Percentiles rank a stretch among this genome's conserved stretches.
phyloP scores from a whole-genome alignment of 345 rosid species.

The Hibiscus tridactylites region DNA sequence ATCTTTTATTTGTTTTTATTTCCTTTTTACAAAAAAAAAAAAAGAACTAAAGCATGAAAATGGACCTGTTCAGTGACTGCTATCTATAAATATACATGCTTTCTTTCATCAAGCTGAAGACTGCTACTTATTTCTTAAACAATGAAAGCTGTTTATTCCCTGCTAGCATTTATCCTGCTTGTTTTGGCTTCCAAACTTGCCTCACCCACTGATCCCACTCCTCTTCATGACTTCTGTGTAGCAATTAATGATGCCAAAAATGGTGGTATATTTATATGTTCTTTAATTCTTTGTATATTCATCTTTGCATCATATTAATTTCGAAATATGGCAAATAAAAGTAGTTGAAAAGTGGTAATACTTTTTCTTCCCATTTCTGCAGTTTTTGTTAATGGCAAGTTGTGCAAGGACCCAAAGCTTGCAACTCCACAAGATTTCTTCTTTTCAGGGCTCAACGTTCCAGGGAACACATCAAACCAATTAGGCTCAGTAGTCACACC shows the following conservation, averaged over 20 bases:
- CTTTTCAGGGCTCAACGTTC: neutral
- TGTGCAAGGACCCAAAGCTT: neutral
- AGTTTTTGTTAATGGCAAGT: neutral
- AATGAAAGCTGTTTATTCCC: neutral
- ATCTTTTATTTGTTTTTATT: neutral
- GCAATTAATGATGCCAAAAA: neutral
- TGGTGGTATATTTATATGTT: neutral
- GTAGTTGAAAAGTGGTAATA: too few species aligned
- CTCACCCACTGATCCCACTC: neutral
- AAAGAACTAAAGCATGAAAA: neutral
- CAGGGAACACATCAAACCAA: neutral
- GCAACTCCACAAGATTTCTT: neutral
- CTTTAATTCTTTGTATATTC: too few species aligned
- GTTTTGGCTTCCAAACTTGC: neutral
- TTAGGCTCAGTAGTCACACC: neutral
- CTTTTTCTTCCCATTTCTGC: neutral
- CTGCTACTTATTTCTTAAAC: neutral
- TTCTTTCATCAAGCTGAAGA: neutral
- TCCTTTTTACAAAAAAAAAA: neutral
- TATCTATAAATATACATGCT: neutral
- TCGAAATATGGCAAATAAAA: too few species aligned
- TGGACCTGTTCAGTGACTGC: neutral
- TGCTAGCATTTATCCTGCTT: neutral
- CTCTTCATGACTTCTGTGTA: neutral
- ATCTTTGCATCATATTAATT: too few species aligned